A percentile compares a stretch with the other conserved stretches of the same genome.
Conservation (phyloP, 495 filamentous ascomycete species). For the Penicillium lagena region DNA sequence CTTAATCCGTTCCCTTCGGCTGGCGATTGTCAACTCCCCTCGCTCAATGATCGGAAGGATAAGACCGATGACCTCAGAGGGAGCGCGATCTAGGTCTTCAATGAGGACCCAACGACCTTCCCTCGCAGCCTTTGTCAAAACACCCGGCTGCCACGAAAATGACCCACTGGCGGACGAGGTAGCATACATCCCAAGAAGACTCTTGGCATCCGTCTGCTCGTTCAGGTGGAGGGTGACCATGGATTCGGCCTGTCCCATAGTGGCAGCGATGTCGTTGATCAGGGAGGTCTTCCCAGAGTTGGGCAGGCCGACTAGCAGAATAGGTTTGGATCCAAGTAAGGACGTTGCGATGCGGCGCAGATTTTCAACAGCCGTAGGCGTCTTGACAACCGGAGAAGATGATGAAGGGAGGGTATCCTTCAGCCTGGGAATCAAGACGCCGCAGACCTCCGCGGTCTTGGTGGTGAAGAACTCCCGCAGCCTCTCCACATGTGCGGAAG, state of each 20-base stretch:
- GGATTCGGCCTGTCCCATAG: conserved; percentile 62
- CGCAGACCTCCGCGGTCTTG: conserved; percentile 49
- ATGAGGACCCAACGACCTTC: conserved; percentile 96
- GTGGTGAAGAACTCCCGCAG: conserved; percentile 40
- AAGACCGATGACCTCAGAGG: conserved; percentile 89
- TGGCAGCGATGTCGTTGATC: conserved; percentile 73
- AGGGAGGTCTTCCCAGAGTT: conserved; percentile 87
- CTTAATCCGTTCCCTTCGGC: conserved; percentile 75
- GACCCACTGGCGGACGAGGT: conserved; percentile 77
- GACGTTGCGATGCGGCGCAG: conserved; percentile 58
- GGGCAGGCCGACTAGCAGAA: conserved; percentile 75
- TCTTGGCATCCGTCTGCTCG: conserved; percentile 94
- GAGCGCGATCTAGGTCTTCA: conserved; percentile 92
- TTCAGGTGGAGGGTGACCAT: conserved; percentile 93
- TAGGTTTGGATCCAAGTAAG: conserved; percentile 57
- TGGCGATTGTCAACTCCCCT: conserved; percentile 78
- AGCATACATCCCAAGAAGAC: conserved; percentile 88
- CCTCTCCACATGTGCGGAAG: conserved; percentile 23
- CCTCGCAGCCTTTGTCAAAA: conserved; percentile 84
- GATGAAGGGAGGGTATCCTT: conserved; percentile 34
- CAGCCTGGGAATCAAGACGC: conserved; percentile 62
- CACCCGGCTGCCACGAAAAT: conserved; percentile 89
- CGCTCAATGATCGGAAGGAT: conserved; percentile 86
- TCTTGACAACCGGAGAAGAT: conserved; percentile 56
- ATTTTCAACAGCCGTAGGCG: conserved; percentile 64